Evolutionary conservation across 2,329 filamentous ascomycete genomes (phyloP).

Genomic region (Colletotrichum melonis): DNA sequence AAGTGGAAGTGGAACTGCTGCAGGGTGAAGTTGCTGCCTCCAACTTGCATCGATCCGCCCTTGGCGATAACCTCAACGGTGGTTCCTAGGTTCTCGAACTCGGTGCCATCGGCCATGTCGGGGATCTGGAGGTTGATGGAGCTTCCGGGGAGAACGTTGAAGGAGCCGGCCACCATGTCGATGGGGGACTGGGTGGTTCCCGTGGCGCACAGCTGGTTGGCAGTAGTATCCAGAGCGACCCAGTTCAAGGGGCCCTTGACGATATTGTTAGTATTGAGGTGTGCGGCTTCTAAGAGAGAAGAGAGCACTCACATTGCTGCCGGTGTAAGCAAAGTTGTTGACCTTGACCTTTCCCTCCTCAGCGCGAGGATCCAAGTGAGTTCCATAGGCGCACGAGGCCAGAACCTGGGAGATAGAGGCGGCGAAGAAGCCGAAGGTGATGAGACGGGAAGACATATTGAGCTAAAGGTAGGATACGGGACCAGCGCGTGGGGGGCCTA

Average conservation of each 20-base stretch:
- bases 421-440: constrained; percentile 31
- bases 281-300: neutral
- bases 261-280: constrained; percentile 6
- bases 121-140: constrained; percentile 46
- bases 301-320: constrained; percentile 44
- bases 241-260: constrained; percentile 57
- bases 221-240: constrained; percentile 51
- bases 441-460: constrained; percentile 32
- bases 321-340: constrained; percentile 52
- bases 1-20: constrained; percentile 64
- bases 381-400: constrained; percentile 54
- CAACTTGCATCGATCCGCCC: constrained; percentile 48
- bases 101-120: constrained; percentile 52
- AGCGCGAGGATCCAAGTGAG: constrained; percentile 46
- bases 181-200: constrained; percentile 62
- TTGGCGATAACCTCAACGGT: constrained; percentile 67
- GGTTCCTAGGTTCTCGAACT: constrained; percentile 68
- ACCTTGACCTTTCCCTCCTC: constrained; percentile 44
- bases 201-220: constrained; percentile 55
- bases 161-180: constrained; percentile 44
- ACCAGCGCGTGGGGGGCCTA: constrained; percentile 31
- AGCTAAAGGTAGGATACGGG: constrained; percentile 25
- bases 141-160: constrained; percentile 35
- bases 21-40: constrained; percentile 50
- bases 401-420: constrained; percentile 35